A percentile compares a stretch with the other conserved stretches of the same genome.
phyloP scores from a whole-genome alignment of 1,139 yeast species.

The Magnusiomyces magnusii region DNA sequence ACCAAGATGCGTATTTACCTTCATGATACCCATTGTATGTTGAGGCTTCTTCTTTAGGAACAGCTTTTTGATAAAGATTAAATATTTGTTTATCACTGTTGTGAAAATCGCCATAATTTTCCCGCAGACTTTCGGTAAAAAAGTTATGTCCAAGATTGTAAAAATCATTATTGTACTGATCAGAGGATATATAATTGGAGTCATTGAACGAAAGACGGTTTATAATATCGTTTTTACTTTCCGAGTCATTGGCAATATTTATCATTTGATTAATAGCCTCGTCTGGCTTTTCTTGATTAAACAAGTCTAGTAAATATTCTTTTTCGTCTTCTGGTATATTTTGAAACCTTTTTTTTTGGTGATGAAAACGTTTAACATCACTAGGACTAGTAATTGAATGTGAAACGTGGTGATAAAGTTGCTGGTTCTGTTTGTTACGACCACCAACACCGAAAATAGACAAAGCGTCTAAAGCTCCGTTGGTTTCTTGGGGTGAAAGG shows the following conservation, averaged over 20 bases:
- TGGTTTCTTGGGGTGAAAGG: neutral
- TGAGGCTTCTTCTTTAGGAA: neutral
- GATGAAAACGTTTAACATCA: no score
- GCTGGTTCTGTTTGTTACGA: no score
- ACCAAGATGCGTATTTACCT: neutral
- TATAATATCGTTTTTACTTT: no score
- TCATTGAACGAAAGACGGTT: no score
- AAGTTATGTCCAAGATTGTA: no score
- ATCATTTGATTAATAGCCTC: neutral
- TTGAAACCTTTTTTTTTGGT: no score
- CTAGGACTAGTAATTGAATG: no score
- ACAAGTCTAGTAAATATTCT: neutral
- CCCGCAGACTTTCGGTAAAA: no score
- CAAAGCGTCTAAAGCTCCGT: neutral
- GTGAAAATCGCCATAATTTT: no score
- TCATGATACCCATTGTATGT: neutral
- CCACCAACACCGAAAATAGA: neutral
- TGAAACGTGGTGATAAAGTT: no score
- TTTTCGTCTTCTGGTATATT: no score
- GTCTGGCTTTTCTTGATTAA: neutral
- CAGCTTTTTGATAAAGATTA: neutral
- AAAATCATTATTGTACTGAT: no score
- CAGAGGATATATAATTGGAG: neutral
- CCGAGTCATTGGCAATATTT: neutral
- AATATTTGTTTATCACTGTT: neutral